These are phyloP conservation scores for Oemleria cerasiformis DNA, from an alignment of 306 rosid genomes.

Conservation along the genomic window DNA sequence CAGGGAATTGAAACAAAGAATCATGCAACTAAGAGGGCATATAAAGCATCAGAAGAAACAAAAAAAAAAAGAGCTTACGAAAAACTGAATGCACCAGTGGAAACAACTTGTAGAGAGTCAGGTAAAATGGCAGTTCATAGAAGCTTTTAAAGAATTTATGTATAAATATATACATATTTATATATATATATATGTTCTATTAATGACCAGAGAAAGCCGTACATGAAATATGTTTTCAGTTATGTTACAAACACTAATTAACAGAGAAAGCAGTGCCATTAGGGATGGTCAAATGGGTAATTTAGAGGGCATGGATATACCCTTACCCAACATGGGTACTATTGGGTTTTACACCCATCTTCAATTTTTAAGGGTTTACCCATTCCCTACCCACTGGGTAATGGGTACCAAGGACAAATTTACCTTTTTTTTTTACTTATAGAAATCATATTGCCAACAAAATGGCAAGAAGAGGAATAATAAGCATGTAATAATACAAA, in stretches of 20 bases:
- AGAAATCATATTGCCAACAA: not conserved
- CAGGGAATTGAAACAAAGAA: slow-evolving; percentile 6
- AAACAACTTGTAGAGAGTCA: not conserved
- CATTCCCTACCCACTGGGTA: too few relatives aligned
- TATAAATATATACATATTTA: too few relatives aligned
- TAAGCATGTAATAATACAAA: slow-evolving; percentile 1
- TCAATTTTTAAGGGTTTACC: too few relatives aligned
- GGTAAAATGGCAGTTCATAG: not conserved
- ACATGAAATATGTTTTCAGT: not conserved
- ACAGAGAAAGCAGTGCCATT: not conserved
- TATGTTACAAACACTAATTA: not conserved
- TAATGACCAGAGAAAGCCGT: not conserved
- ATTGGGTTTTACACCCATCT: too few relatives aligned
- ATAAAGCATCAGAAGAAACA: not conserved
- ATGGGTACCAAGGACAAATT: too few relatives aligned
- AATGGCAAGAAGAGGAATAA: slow-evolving; percentile 5
- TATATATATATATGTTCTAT: not conserved
- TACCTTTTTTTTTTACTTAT: too few relatives aligned
- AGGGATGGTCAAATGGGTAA: too few relatives aligned
- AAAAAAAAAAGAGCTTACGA: not conserved
- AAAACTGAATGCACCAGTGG: not conserved
- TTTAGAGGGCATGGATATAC: too few relatives aligned
- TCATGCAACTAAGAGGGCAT: not conserved
- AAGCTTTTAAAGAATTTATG: not conserved
- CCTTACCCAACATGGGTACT: too few relatives aligned